Evolutionary conservation across 192 early-diverging fungal genomes (phyloP), one percentile per base, ranked within the genome.

Genomic region (Thamnidium elegans): DNA sequence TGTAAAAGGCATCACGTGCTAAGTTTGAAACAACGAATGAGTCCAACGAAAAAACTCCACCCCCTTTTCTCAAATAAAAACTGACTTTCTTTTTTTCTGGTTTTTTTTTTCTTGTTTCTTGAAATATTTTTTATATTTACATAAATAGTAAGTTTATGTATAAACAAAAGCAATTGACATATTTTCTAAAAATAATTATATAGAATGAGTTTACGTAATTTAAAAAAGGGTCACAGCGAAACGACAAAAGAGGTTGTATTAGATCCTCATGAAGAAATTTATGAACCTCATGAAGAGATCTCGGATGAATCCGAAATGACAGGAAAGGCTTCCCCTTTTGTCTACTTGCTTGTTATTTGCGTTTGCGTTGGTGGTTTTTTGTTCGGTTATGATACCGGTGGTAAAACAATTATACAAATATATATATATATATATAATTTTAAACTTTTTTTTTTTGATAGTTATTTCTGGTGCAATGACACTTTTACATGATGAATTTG

Each of bases 391-490:
- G 68, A 70, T 56, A 70, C 68, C 42, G 65, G 65, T 39, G 56
- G 68, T 70, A 50, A 64, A 26, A 26, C 26, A 3, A 26, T 14
- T 7, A 11, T 9, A 11, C 13, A 14, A 30, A 48, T 8, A 31
- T 8, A 50, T n/a, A 7, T 32, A 4, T 6, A 3, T 5, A 59
- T 23, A 47, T 13, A 26, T 1, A n/a, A 10, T 7, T 39, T 10
- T 43, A 1, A 7, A 3, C 7, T 39, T 31, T 30, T 56, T 31
- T 58, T 11, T 58, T 11, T 7, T 11, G 11, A 32, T 55, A 63
- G 80, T 84, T 8, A 81, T 84, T 69, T 79, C 80, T 11, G 80
- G 82, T 50, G 82, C 82, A 23, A 58, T 84, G 9, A 39, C 71
- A 55, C 77, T 79, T 10, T 65, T 84, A 51, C 75, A 81, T 39